Base-by-base conservation (phyloP, 208 protist genomes). In the Acanthamoeba sp. region DNA sequence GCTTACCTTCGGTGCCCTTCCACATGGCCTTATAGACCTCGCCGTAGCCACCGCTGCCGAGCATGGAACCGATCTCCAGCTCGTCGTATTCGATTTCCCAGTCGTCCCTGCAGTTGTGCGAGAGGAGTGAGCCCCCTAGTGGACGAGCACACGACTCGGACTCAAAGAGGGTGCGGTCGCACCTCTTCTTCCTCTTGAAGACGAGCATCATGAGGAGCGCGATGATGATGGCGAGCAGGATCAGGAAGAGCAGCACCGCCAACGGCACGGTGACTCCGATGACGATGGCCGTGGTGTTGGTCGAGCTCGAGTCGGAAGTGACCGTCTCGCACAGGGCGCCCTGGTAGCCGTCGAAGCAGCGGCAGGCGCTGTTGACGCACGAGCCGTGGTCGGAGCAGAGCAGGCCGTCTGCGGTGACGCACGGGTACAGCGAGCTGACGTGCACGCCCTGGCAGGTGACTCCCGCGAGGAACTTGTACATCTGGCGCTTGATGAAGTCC, bases 1-100 rank as follows among this genome's bases (percentile, higher is more conserved):
- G 6, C 45, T 3, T 52, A 52, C 48, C 48, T 1, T 85, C 90
- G 16, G 90, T 94, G 14, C 90, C 90, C 73, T 64, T 94, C 90
- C 90, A 94, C 14, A 85, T 24, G 32, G 90, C 90, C 45, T 85
- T 80, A 6, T 84, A 18, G 0, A 94, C 90, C n/a, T 92, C 36
- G 7, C 87, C 87, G 27, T 52, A 92, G 34, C 87, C 87, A 14
- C 87, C 87, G 10, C 2, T 10, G 7, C 87, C 87, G 22, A 91
- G 48, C 22, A 62, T 0, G 1, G 2, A 1, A 2, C 40, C 59
- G 36, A 91, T 40, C 34, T 91, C 85, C 5, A 91, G 16, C 10
- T 92, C 57, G 45, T n/a, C 38, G 7, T 14, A 76, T 0, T 69
- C n/a, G 18, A 92, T 76, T 59, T 76, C 57, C 87, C 87, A 92